Evolutionary conservation across 2,329 filamentous ascomycete genomes (phyloP).

Genomic region (Geosmithia flava): DNA sequence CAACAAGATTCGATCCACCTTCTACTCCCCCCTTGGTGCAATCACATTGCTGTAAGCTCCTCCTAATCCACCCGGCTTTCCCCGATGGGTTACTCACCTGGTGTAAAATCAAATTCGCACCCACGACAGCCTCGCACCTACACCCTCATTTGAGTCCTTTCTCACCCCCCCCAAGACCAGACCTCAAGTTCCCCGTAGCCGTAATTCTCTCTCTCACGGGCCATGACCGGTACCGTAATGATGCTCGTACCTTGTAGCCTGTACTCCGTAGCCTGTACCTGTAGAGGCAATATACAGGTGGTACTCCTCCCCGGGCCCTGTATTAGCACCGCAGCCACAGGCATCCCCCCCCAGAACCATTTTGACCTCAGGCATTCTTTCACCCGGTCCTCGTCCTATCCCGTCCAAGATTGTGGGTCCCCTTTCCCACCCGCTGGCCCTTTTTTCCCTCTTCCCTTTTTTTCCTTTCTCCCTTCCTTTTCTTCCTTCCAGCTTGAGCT

Average conservation of each 20-base stretch:
- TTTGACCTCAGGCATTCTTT: conserved; percentile 1
- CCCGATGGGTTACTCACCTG: conserved; percentile 2
- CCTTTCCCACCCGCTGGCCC: conserved; percentile 4
- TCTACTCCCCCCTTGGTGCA: background rate
- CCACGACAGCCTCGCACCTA: background rate
- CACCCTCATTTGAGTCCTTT: too few species aligned
- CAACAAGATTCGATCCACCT: background rate
- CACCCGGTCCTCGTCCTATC: background rate
- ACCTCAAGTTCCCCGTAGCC: too few species aligned
- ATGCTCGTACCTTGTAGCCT: too few species aligned
- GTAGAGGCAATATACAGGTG: too few species aligned
- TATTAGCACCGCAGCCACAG: too few species aligned
- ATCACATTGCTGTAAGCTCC: conserved; percentile 2
- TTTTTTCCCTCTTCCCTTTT: conserved; percentile 20
- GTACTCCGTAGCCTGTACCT: too few species aligned
- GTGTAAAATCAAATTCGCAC: conserved; percentile 3
- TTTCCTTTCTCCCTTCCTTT: conserved; percentile 27
- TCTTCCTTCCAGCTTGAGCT: conserved; percentile 16
- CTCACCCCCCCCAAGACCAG: too few species aligned
- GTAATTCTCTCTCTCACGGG: too few species aligned
- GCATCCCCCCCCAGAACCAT: background rate
- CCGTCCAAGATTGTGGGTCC: background rate
- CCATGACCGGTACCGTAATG: too few species aligned
- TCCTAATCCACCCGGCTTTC: conserved; percentile 4
- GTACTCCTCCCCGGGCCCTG: background rate